A percentile compares a stretch with the other conserved stretches of the same genome.
phyloP scores from a whole-genome alignment of 2,329 filamentous ascomycete genomes.

The Magnaporthiopsis rhizophila region DNA sequence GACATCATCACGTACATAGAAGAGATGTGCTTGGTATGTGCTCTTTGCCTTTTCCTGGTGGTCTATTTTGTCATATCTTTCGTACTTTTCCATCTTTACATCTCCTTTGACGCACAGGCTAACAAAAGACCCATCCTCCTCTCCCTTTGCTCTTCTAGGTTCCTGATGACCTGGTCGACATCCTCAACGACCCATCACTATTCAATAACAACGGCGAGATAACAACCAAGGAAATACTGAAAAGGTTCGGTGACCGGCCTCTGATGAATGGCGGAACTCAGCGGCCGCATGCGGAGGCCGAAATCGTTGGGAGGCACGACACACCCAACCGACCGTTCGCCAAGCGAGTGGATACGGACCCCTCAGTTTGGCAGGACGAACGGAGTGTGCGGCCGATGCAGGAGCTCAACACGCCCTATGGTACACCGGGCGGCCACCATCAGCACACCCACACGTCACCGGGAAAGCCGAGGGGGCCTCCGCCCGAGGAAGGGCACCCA shows the following conservation, averaged over 20 bases:
- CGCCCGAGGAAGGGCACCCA: constrained; percentile 35
- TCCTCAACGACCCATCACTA: constrained; percentile 74
- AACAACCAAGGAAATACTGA: constrained; percentile 94
- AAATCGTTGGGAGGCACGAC: constrained; percentile 49
- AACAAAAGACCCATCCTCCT: constrained; percentile 13
- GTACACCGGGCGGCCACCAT: constrained; percentile 19
- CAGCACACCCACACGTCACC: constrained; percentile 40
- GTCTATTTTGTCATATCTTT: constrained; percentile 4
- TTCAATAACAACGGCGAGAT: constrained; percentile 79
- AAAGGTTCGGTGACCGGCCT: constrained; percentile 76
- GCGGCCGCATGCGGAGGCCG: constrained; percentile 51
- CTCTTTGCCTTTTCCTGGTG: constrained; percentile 3
- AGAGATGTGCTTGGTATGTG: constrained; percentile 88
- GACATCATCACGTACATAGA: constrained; percentile 89
- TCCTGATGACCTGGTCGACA: constrained; percentile 80
- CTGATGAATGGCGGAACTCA: constrained; percentile 34
- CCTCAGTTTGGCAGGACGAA: constrained; percentile 74
- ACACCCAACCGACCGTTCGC: constrained; percentile 47
- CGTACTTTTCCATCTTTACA: background rate
- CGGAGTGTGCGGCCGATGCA: constrained; percentile 73
- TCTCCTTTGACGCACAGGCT: background rate
- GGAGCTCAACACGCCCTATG: constrained; percentile 38
- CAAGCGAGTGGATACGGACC: constrained; percentile 77
- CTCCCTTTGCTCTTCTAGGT: constrained; percentile 48
- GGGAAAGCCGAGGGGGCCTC: constrained; percentile 36